Conservation (phyloP, 2,329 filamentous ascomycete species). For the Phialocephala subalpina region DNA sequence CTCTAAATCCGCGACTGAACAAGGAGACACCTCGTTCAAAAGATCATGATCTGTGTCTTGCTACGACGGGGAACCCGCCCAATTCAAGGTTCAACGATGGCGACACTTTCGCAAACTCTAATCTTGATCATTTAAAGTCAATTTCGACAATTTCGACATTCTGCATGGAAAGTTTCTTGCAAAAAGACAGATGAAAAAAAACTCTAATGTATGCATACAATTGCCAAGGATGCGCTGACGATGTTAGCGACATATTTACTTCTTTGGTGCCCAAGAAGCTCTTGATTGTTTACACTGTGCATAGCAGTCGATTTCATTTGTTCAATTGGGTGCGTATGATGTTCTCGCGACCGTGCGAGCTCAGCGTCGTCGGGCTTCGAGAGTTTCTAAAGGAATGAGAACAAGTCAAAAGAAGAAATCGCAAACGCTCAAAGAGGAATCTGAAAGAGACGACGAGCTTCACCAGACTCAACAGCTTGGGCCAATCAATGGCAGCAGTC, state of each 20-base stretch:
- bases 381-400: neutral
- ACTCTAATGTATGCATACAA: neutral
- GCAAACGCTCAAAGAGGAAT: neutral
- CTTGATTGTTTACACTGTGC: neutral
- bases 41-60: neutral
- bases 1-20: neutral
- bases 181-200: conserved; percentile 2
- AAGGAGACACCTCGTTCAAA: conserved; percentile 16
- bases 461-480: neutral
- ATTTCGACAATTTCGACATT: neutral
- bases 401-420: neutral
- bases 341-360: neutral
- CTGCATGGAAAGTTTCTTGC: conserved; percentile 7
- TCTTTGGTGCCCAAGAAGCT: conserved; percentile 6
- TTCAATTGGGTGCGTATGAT: neutral
- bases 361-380: neutral
- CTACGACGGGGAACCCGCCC: neutral
- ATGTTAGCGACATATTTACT: neutral
- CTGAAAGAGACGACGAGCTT: neutral
- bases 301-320: neutral
- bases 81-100: neutral
- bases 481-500: conserved; percentile 1
- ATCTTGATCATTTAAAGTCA: neutral
- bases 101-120: neutral
- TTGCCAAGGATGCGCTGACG: neutral